Conservation (phyloP, 139 green algal species). For the Chlorella vulgaris region DNA sequence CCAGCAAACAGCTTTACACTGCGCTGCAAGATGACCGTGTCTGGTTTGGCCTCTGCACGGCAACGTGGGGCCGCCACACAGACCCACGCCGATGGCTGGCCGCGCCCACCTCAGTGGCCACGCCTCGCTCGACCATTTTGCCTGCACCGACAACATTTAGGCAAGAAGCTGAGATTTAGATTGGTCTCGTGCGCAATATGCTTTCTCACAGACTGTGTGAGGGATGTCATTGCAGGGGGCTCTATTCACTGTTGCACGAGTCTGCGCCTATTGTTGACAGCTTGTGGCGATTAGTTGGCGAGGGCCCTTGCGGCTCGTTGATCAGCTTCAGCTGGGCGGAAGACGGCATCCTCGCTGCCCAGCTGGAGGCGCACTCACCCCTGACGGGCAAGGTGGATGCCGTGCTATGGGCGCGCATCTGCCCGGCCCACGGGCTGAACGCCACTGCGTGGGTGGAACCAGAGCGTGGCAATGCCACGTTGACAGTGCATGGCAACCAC, state of each 20-base stretch:
- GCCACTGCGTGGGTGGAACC: background rate
- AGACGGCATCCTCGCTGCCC: slow-evolving; percentile 11
- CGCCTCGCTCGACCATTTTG: background rate
- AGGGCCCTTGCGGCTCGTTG: slow-evolving; percentile 25
- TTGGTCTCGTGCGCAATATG: no score
- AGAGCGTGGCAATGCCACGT: background rate
- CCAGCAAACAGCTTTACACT: background rate
- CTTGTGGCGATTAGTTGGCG: slow-evolving; percentile 42
- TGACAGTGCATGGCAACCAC: slow-evolving; percentile 2
- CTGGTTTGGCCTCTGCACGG: slow-evolving; percentile 34
- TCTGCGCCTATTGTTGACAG: slow-evolving; percentile 5
- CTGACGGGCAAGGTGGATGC: slow-evolving; percentile 8
- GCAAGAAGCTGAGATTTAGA: no score
- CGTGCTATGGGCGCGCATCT: slow-evolving; percentile 16
- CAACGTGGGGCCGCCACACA: slow-evolving; percentile 27
- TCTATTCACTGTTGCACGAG: slow-evolving; percentile 38
- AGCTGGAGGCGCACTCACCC: slow-evolving; percentile 11
- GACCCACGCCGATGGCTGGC: slow-evolving; percentile 30
- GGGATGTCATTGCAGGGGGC: slow-evolving; percentile 31
- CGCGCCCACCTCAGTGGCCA: background rate
- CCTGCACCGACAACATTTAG: background rate
- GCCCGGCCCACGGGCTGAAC: slow-evolving; percentile 15
- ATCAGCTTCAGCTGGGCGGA: slow-evolving; percentile 30
- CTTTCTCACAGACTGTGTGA: no score
- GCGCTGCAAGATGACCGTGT: slow-evolving; percentile 37